Base-by-base conservation (phyloP, 2,329 filamentous ascomycete species). In the Blastomyces gilchristii region DNA sequence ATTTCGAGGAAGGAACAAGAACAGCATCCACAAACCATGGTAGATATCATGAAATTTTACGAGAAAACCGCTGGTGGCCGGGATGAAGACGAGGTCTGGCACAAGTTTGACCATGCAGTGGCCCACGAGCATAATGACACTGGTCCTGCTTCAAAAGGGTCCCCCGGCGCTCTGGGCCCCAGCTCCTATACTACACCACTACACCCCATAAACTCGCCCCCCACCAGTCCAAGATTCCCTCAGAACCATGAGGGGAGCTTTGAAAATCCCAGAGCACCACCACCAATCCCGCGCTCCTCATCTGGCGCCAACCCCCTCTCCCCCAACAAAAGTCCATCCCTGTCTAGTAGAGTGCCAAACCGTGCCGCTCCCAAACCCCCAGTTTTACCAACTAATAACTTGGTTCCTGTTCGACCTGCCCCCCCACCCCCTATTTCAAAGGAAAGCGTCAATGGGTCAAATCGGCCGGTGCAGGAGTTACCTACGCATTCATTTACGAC, bases 1-100 rank as follows among this genome's bases (percentile, higher is more conserved):
- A 97, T 99, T 71, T 90, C 92, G 37, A 91, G 96, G 78, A 92
- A 94, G 78, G 94, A 97, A 75, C 89, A 95, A 76, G 90, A 93
- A 74, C 89, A 96, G 76, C 91, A 97, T 72, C 94, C 94, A 2
- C 91, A 97, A 76, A 92, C 93, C 64, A 91, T 97, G 78, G 88
- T 95, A 72, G 90, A 97, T 75, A 94, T 99, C 70, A 87, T 99
- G 77, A 90, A 88, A 64, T 97, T 97, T 75, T 97, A 96, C 81
- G 95, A 97, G 75, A 93, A 96, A 78, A 96, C 91, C 67, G 88
- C 90, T 34, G 90, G 93, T 69, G 84, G 82, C 69, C 86, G 85
- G 64, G 85, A 86, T 65, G 91, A 97, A 73, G 90, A 96, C 71
- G 89, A 90, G 70, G 88, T 94, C 63, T 90, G 94, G 81, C 92